Conservation (phyloP, 768 basidiomycete species). For the Tricholoma bakamatsutake region DNA sequence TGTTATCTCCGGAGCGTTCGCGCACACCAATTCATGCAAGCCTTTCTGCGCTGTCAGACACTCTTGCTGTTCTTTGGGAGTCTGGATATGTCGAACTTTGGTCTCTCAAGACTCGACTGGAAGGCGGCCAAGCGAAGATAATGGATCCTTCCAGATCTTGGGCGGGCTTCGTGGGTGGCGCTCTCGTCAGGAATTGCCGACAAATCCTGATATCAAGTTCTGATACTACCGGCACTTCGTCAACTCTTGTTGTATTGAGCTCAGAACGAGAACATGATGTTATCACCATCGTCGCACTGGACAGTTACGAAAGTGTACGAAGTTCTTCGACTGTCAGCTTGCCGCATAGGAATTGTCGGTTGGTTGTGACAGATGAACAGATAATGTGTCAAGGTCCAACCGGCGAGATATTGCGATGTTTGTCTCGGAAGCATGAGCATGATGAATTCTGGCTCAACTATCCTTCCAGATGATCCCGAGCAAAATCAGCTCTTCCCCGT, state of each 20-base stretch:
- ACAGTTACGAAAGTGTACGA: slow-evolving; percentile 8
- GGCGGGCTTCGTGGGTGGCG: slow-evolving; percentile 23
- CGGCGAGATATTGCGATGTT: slow-evolving; percentile 47
- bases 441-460: neutral
- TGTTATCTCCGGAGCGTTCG: slow-evolving; percentile 10
- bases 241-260: slow-evolving; percentile 35
- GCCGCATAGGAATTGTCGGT: slow-evolving; percentile 39
- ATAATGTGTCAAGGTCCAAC: slow-evolving; percentile 37
- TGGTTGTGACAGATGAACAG: slow-evolving; percentile 29
- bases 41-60: slow-evolving; percentile 52
- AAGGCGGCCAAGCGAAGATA: slow-evolving; percentile 48
- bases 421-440: slow-evolving; percentile 9
- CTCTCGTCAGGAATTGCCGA: slow-evolving; percentile 21
- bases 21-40: slow-evolving; percentile 60
- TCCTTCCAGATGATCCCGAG: slow-evolving; percentile 11
- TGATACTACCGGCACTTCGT: slow-evolving; percentile 9
- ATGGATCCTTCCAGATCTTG: slow-evolving; percentile 48
- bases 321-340: slow-evolving; percentile 20
- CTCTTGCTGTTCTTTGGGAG: slow-evolving; percentile 65
- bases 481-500: slow-evolving; percentile 17
- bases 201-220: slow-evolving; percentile 23
- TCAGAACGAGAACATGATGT: slow-evolving; percentile 27
- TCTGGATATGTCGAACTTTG: slow-evolving; percentile 65
- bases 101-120: slow-evolving; percentile 58
- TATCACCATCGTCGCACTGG: slow-evolving; percentile 22